A percentile compares a stretch with the other conserved stretches of the same genome.
These are phyloP conservation scores for Candida vaughaniae DNA, from an alignment of 805 yeast genomes.

Conservation along the genomic window DNA sequence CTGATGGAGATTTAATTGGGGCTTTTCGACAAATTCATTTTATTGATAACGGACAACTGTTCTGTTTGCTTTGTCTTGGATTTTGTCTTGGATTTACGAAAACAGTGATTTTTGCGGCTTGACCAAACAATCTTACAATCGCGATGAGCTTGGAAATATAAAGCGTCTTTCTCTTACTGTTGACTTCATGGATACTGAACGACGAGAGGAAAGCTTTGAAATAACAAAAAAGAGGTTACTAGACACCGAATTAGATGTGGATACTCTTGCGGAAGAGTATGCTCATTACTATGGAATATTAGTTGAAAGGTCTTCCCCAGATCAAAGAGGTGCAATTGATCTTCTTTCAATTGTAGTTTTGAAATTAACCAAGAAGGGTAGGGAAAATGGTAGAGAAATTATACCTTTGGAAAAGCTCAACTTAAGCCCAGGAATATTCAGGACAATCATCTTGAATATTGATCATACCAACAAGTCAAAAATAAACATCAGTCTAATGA, in stretches of 20 bases:
- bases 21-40: too few relatives aligned
- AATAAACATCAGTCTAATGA: slow-evolving; percentile 1
- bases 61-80: too few relatives aligned
- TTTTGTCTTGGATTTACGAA: too few relatives aligned
- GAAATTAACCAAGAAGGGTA: slow-evolving; percentile 6
- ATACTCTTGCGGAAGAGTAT: neutral
- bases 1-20: too few relatives aligned
- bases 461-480: slow-evolving; percentile 5
- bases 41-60: too few relatives aligned
- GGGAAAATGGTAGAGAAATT: neutral
- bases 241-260: neutral
- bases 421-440: neutral
- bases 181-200: slow-evolving; percentile 2
- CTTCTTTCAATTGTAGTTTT: slow-evolving; percentile 5
- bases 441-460: neutral
- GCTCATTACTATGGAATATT: neutral
- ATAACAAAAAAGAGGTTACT: neutral
- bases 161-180: too few relatives aligned
- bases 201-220: neutral
- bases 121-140: too few relatives aligned
- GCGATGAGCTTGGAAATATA: too few relatives aligned
- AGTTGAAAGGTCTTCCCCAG: neutral
- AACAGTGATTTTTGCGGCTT: too few relatives aligned
- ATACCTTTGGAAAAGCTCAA: neutral
- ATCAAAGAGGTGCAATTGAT: neutral